phyloP scores from a whole-genome alignment of 2,329 filamentous ascomycete species.

The Ophiocordyceps sinensis region DNA sequence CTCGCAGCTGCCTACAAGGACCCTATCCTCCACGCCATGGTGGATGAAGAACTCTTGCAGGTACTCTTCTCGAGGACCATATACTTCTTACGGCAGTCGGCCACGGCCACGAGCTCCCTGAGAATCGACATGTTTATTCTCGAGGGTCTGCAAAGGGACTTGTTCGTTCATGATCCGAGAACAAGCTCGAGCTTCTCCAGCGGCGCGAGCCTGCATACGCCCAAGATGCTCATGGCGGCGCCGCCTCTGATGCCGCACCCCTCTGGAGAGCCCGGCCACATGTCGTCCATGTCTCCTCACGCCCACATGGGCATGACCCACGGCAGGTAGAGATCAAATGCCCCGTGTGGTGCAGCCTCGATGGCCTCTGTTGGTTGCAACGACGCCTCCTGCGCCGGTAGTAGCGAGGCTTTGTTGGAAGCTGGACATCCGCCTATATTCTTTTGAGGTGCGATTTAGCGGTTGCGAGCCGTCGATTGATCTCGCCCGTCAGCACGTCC shows the following conservation, averaged over 20 bases:
- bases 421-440: not conserved
- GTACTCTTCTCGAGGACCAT: constrained; percentile 61
- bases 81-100: constrained; percentile 54
- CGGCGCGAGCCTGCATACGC: constrained; percentile 14
- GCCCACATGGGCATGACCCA: not conserved
- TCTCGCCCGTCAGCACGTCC: too few species aligned
- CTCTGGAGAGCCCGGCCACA: not conserved
- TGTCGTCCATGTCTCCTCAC: constrained; percentile 1
- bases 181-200: constrained; percentile 29
- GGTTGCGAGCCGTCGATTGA: too few species aligned
- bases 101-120: constrained; percentile 62
- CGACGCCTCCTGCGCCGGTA: not conserved
- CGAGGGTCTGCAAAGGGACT: constrained; percentile 32
- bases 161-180: constrained; percentile 20
- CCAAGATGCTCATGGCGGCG: constrained; percentile 7
- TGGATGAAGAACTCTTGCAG: constrained; percentile 41
- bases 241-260: constrained; percentile 2
- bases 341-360: too few species aligned
- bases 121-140: constrained; percentile 63
- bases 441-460: too few species aligned
- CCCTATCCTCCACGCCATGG: constrained; percentile 39
- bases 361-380: too few species aligned
- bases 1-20: constrained; percentile 69
- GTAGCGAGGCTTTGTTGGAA: not conserved
- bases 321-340: not conserved